Conservation (phyloP, 192 early-diverging fungal species). For the Thamnidium elegans region DNA sequence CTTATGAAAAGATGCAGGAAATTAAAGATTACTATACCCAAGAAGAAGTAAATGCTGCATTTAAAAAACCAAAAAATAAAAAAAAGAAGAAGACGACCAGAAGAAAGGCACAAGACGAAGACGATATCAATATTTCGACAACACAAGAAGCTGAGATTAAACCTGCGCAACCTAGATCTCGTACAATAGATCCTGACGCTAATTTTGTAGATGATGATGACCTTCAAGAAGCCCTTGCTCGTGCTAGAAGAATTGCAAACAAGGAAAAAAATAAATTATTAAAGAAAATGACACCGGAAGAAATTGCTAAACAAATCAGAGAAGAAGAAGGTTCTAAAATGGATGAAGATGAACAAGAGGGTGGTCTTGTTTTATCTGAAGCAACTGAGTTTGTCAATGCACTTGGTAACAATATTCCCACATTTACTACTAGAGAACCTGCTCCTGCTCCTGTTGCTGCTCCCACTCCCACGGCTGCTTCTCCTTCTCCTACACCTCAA, state of each 20-base stretch:
- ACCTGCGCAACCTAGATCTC: neutral
- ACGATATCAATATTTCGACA: constrained; percentile 1
- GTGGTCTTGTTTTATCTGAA: constrained; percentile 72
- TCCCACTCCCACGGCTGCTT: neutral
- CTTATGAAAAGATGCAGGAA: constrained; percentile 58
- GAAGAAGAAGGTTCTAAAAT: constrained; percentile 39
- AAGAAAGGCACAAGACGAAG: constrained; percentile 47
- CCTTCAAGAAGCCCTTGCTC: constrained; percentile 79
- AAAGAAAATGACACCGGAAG: constrained; percentile 51
- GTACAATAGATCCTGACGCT: constrained; percentile 39
- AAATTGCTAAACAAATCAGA: constrained; percentile 50
- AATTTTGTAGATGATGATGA: constrained; percentile 97
- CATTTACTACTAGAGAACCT: constrained; percentile 6
- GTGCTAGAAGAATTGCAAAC: constrained; percentile 60
- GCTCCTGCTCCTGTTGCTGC: neutral
- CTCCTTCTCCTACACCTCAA: neutral
- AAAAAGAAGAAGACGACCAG: constrained; percentile 57
- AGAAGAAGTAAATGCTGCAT: constrained; percentile 72
- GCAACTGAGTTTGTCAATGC: constrained; percentile 86
- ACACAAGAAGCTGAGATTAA: neutral
- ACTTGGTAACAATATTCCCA: constrained; percentile 31
- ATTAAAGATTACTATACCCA: constrained; percentile 89
- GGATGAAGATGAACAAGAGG: constrained; percentile 29
- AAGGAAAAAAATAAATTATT: constrained; percentile 47
- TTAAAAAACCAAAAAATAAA: constrained; percentile 80